Conservation (phyloP, 2,329 filamentous ascomycete genomes). For the Pseudocercospora cruenta region DNA sequence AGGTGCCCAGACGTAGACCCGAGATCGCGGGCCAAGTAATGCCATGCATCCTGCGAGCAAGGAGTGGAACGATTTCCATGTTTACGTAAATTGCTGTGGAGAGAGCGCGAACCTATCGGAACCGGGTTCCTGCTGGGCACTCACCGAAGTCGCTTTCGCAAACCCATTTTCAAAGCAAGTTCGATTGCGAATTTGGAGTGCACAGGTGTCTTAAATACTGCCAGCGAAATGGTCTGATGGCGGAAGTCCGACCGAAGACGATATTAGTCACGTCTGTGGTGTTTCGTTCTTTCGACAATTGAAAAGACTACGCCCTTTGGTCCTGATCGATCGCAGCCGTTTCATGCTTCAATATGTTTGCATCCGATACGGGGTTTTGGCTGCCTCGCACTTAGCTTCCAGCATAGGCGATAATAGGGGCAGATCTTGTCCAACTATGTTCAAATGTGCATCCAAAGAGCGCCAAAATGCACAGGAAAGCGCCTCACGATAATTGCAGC, state of each 20-base stretch:
- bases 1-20: neutral
- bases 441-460: no score
- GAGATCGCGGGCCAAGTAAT: constrained; percentile 3
- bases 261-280: no score
- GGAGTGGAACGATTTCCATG: constrained; percentile 6
- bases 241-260: neutral
- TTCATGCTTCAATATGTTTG: no score
- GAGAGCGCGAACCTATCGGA: neutral
- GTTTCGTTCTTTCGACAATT: no score
- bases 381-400: no score
- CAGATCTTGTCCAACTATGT: no score
- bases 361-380: no score
- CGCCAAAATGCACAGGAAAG: no score
- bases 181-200: neutral
- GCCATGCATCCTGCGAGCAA: neutral
- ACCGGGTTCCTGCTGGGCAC: neutral
- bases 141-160: neutral
- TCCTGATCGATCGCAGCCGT: no score
- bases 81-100: constrained; percentile 6
- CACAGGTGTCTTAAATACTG: neutral
- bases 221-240: neutral
- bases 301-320: no score
- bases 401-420: no score
- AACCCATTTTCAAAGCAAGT: neutral
- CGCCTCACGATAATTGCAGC: no score